Base-by-base conservation (phyloP, 768 basidiomycete genomes). In the Melanogaster broomeanus region DNA sequence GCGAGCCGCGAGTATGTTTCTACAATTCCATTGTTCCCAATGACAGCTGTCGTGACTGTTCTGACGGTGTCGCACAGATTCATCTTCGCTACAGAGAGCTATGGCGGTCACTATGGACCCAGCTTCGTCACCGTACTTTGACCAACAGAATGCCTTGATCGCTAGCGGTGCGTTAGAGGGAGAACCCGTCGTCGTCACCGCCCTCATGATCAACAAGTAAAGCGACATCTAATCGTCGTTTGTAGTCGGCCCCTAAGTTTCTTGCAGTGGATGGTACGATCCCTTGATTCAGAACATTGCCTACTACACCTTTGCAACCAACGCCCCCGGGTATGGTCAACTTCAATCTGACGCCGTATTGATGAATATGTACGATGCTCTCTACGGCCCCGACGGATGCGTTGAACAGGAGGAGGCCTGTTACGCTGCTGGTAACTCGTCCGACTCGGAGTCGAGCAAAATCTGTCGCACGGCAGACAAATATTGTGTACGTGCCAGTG, bases 41-140 rank as follows among this genome's bases (percentile, higher is more conserved):
- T 27, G 25, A 27, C 25, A 27, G 25, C 25, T 27, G 8, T 27
- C 8, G 4, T 27, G 13, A 42, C 15, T 18, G 7, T 16, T 48
- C 18, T 46, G 4, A 41, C 18, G 15, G 27, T 13, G 35, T 30
- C 0, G 21, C 18, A 4, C 34, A 84, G 84, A 57, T 84, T 86
- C 56, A 77, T 84, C 33, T 75, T 86, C 41, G 76, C 82, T 2
- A 84, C 84, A 6, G 84, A 87, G 61, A 83, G 82, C 45, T 87
- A 84, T 48, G 85, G 85, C 6, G 84, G 84, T 0, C 84, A 87
- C 59, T 87, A 84, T 60, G 84, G 81, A 1, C 83, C 85, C 4
- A 73, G 72, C 44, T 85, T 86, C 53, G 82, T 83, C 27, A 80
- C 80, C n/a, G 5, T 85, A 77, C 59, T 86, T 88, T 59, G 74